Evolutionary conservation across 2,329 filamentous ascomycete species (phyloP).

Genomic region (Leptographium lundbergii): DNA sequence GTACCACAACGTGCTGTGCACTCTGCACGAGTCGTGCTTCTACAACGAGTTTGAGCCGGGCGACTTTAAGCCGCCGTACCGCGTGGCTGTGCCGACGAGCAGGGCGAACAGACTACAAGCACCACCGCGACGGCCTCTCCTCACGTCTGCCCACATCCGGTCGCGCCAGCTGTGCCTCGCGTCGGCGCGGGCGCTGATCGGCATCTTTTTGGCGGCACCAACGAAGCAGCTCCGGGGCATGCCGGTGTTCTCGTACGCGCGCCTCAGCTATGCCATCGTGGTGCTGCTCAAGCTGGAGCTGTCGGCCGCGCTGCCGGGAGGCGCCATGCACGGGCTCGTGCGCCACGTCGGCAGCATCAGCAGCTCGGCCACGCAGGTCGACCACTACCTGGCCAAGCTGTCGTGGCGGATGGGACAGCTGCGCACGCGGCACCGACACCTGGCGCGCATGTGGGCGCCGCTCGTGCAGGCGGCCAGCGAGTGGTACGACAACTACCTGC

Average conservation of each 20-base stretch:
- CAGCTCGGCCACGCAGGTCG: conserved; percentile 3
- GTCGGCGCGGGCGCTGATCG: conserved; percentile 5
- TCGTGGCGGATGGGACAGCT: not conserved
- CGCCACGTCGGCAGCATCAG: not conserved
- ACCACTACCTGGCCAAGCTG: conserved; percentile 5
- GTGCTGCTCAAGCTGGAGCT: conserved; percentile 9
- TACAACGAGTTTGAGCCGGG: conserved; percentile 7
- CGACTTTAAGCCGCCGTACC: conserved; percentile 9
- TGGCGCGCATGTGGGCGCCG: conserved; percentile 5
- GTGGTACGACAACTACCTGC: conserved; percentile 7
- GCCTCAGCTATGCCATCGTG: conserved; percentile 7
- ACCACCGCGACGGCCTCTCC: not conserved
- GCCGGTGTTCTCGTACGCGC: conserved; percentile 5
- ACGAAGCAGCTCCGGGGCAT: conserved; percentile 5
- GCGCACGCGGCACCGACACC: not conserved
- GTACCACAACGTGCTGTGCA: conserved; percentile 6
- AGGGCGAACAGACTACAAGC: not conserved
- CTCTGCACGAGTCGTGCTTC: conserved; percentile 8
- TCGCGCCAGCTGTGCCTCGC: conserved; percentile 5
- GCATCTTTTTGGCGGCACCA: conserved; percentile 5
- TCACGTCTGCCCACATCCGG: not conserved
- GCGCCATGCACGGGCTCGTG: conserved; percentile 5
- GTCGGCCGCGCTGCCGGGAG: conserved; percentile 6
- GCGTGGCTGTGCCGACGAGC: conserved; percentile 1
- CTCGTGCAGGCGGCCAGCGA: not conserved